Evolutionary conservation across 805 yeast genomes (phyloP).

Genomic region (Candida jianshihensis): DNA sequence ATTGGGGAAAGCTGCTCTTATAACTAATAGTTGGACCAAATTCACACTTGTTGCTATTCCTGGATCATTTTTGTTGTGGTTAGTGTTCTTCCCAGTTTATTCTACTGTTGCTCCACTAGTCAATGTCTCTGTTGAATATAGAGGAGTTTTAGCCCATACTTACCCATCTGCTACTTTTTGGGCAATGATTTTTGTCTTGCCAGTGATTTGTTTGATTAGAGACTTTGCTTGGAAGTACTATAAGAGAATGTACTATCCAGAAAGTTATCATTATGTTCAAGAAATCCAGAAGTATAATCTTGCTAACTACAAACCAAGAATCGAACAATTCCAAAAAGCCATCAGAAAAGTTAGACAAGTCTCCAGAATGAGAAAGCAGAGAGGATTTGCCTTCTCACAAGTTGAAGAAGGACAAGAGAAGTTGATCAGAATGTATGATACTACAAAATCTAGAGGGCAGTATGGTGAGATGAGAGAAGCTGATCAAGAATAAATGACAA

Average conservation of each 20-base stretch:
- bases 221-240: constrained; percentile 94
- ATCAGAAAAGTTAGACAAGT: constrained; percentile 97
- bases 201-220: constrained; percentile 71
- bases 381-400: constrained; percentile 98
- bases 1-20: constrained; percentile 89
- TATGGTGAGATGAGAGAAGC: constrained; percentile 54
- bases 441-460: constrained; percentile 77
- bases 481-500: constrained; percentile 18
- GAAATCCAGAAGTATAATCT: constrained; percentile 94
- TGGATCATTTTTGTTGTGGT: constrained; percentile 83
- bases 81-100: constrained; percentile 80
- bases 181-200: constrained; percentile 72
- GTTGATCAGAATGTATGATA: constrained; percentile 88
- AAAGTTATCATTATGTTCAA: constrained; percentile 90
- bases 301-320: constrained; percentile 90
- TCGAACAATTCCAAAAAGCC: constrained; percentile 95
- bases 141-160: constrained; percentile 69
- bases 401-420: constrained; percentile 92
- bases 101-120: constrained; percentile 78
- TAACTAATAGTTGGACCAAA: constrained; percentile 92
- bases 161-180: constrained; percentile 79
- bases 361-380: constrained; percentile 94
- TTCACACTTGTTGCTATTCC: constrained; percentile 90
- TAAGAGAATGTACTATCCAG: constrained; percentile 87
- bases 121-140: constrained; percentile 75